Evolutionary conservation across 1,139 yeast genomes (phyloP), one percentile per base, ranked within the genome.

Genomic region (Saccharomyces hybrid): DNA sequence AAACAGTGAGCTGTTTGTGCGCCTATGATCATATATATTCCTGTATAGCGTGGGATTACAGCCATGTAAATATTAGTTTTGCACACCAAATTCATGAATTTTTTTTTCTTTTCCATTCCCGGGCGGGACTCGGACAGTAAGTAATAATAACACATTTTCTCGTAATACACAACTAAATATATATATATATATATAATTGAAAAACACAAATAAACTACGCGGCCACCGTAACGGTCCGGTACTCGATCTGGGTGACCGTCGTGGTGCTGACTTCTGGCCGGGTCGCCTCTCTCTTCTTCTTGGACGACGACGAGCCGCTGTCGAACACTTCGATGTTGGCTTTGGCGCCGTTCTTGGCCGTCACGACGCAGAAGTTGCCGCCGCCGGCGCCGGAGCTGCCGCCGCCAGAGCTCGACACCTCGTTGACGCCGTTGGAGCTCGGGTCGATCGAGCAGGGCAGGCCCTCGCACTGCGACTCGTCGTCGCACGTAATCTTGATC

Each of bases 361-460:
- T 88, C 50, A 88, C 88, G 53, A 88, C 86, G 76, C 97, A 89
- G 79, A 80, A 88, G 20, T 79, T 75, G 50, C 86, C 95, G 60
- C 68, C 63, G 11, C 64, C 59, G 54, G 84, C 86, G 76, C 97
- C 88, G 79, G 80, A 88, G 20, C 79, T 75, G 50, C 86, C 95
- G 60, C 68, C 63, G 11, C 64, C 59, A 27, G 73, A 66, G 46
- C 47, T 20, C 25, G 72, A 68, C 54, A 85, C 82, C 53, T 76
- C 77, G 70, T 85, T 84, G 65, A 79, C 76, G 27, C 80, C 86
- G 55, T 75, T 72, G 55, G 74, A 75, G 30, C 81, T 73, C 51
- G 96, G 96, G 66, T 88, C 87, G 64, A 88, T 87, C 62, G 82
- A 86, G 71, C 96, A 88, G 27, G 84, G 79, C 55, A 80, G 73